phyloP scores from a whole-genome alignment of 768 basidiomycete genomes.

The Tulasnella sp. region DNA sequence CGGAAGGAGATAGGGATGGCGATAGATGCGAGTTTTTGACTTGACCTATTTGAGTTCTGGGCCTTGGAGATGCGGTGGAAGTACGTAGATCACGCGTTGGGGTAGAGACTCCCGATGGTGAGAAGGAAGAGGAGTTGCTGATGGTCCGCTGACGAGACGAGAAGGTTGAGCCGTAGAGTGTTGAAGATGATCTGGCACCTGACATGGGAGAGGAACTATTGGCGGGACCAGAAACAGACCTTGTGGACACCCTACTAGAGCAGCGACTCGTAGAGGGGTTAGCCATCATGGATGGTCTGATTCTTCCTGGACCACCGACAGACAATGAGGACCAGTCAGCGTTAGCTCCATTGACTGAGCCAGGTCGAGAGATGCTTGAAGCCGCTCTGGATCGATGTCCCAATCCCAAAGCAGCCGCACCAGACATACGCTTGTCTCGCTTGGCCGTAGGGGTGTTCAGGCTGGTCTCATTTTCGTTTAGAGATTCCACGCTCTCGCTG shows the following conservation, averaged over 20 bases:
- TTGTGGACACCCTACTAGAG: conserved; percentile 35
- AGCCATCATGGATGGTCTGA: not conserved
- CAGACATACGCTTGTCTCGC: not conserved
- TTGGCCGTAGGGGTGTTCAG: conserved; percentile 5
- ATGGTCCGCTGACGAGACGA: conserved; percentile 73
- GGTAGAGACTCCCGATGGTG: conserved; percentile 31
- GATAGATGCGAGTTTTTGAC: not conserved
- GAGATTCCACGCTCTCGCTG: no score
- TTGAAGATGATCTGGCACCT: conserved; percentile 25
- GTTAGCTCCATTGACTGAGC: conserved; percentile 1
- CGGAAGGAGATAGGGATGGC: not conserved
- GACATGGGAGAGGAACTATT: not conserved
- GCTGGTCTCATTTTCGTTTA: no score
- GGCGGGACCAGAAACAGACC: conserved; percentile 59
- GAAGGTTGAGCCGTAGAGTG: conserved; percentile 51
- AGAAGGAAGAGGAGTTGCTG: conserved; percentile 35
- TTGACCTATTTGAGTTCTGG: not conserved
- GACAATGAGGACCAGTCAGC: not conserved
- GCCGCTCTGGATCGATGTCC: not conserved
- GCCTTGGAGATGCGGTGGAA: no score
- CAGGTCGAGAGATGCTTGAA: not conserved
- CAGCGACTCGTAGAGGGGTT: conserved; percentile 32
- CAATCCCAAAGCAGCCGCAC: no score
- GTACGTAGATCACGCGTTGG: conserved; percentile 20
- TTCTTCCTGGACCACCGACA: not conserved